phyloP scores from a whole-genome alignment of 1,284 basidiomycete species.

The Fomes fomentarius region DNA sequence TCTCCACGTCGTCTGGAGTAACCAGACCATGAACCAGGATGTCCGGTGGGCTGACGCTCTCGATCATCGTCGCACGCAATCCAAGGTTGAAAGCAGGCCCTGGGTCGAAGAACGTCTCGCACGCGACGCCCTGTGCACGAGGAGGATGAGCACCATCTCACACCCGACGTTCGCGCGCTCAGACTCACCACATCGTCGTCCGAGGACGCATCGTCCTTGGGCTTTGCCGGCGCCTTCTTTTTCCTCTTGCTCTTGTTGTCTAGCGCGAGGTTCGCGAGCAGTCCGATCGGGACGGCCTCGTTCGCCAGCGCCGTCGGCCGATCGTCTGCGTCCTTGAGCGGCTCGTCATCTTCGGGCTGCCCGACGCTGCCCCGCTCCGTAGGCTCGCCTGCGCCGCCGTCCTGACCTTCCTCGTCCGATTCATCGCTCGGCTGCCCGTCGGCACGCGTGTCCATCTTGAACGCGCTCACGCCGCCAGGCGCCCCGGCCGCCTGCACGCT shows the following conservation, averaged over 20 bases:
- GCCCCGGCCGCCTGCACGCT: slow-evolving; percentile 37
- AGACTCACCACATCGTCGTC: slow-evolving; percentile 68
- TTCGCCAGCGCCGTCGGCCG: slow-evolving; percentile 61
- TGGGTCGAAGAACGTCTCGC: slow-evolving; percentile 81
- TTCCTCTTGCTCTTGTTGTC: slow-evolving; percentile 48
- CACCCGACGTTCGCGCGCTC: neutral
- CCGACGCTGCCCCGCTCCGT: slow-evolving; percentile 33
- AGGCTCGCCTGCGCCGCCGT: slow-evolving; percentile 22
- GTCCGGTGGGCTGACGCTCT: slow-evolving; percentile 80
- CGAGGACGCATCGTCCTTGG: slow-evolving; percentile 42
- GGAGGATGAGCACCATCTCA: no score
- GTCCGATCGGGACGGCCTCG: slow-evolving; percentile 68
- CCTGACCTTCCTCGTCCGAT: slow-evolving; percentile 30
- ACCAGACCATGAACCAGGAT: slow-evolving; percentile 83
- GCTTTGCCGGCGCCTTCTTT: slow-evolving; percentile 34
- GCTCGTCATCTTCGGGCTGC: slow-evolving; percentile 33
- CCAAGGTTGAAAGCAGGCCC: slow-evolving; percentile 73
- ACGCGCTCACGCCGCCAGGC: slow-evolving; percentile 39
- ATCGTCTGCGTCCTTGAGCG: slow-evolving; percentile 39
- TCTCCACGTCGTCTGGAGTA: slow-evolving; percentile 79
- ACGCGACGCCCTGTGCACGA: slow-evolving; percentile 67
- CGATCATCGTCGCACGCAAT: slow-evolving; percentile 74
- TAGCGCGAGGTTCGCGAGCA: slow-evolving; percentile 73
- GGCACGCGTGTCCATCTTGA: slow-evolving; percentile 44
- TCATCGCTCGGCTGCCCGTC: slow-evolving; percentile 23